Evolutionary conservation across 495 filamentous ascomycete genomes (phyloP).

Genomic region (Xylaria flabelliformis): DNA sequence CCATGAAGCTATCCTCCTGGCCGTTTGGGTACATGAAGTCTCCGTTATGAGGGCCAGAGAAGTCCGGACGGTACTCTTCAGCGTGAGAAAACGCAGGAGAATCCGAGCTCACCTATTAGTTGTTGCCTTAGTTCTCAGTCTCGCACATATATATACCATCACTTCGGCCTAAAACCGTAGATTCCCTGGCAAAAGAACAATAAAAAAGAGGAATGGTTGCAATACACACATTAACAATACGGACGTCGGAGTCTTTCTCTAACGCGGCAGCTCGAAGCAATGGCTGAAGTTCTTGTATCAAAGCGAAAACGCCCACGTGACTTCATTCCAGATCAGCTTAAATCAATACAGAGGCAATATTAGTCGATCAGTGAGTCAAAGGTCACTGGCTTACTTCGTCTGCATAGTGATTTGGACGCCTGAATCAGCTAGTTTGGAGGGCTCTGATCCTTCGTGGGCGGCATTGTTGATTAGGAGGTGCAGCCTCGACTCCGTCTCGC

Average conservation of each 20-base stretch:
- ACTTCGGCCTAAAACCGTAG: neutral
- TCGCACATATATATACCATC: neutral
- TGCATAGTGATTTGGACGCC: neutral
- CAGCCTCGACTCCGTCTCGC: neutral
- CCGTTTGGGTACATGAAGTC: neutral
- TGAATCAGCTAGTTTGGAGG: neutral
- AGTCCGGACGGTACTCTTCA: neutral
- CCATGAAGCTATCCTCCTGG: constrained; percentile 14
- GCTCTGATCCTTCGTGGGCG: neutral
- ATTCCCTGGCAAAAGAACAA: too few species aligned
- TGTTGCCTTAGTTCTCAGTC: neutral
- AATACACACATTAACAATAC: neutral
- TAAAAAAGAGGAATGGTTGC: too few species aligned
- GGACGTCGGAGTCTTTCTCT: neutral
- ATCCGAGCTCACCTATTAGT: neutral
- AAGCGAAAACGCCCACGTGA: neutral
- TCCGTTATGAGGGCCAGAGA: neutral
- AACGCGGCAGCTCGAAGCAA: neutral
- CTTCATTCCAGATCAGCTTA: neutral
- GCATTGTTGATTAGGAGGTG: neutral
- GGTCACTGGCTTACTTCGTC: neutral
- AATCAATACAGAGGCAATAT: neutral
- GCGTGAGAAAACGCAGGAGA: neutral
- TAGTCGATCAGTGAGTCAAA: neutral
- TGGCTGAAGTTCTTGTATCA: neutral